These are phyloP conservation scores for Clarireedia sp. DNA, from an alignment of 2,329 filamentous ascomycete species.

Conservation along the genomic window DNA sequence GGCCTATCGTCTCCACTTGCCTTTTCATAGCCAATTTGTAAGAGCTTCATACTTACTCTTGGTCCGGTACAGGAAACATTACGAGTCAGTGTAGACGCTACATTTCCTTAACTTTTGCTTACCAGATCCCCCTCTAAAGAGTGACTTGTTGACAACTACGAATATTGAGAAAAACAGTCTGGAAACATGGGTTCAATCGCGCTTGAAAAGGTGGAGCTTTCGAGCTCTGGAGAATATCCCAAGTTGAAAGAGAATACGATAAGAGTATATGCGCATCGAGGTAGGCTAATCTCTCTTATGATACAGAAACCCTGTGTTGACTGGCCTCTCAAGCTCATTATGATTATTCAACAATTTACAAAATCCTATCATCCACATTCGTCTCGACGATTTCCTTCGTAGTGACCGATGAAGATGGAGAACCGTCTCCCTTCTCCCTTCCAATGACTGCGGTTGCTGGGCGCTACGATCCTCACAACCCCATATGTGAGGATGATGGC, in stretches of 20 bases:
- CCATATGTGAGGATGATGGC: slow-evolving; percentile 7
- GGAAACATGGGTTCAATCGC: neutral
- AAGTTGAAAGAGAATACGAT: neutral
- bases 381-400: slow-evolving; percentile 37
- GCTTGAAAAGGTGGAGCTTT: neutral
- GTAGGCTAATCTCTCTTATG: neutral
- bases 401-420: neutral
- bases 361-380: slow-evolving; percentile 24
- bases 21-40: neutral
- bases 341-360: neutral
- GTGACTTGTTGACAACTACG: neutral
- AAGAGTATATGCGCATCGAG: neutral
- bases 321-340: neutral
- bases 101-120: too few relatives aligned
- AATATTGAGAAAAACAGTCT: neutral
- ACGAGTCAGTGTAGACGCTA: too few relatives aligned
- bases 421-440: neutral
- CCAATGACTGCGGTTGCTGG: neutral
- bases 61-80: too few relatives aligned
- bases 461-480: neutral
- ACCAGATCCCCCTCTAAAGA: too few relatives aligned
- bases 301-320: too few relatives aligned
- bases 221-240: neutral
- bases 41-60: too few relatives aligned
- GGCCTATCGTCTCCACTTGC: neutral